Conservation (phyloP, 192 early-diverging fungal genomes). For the Coemansia erecta region DNA sequence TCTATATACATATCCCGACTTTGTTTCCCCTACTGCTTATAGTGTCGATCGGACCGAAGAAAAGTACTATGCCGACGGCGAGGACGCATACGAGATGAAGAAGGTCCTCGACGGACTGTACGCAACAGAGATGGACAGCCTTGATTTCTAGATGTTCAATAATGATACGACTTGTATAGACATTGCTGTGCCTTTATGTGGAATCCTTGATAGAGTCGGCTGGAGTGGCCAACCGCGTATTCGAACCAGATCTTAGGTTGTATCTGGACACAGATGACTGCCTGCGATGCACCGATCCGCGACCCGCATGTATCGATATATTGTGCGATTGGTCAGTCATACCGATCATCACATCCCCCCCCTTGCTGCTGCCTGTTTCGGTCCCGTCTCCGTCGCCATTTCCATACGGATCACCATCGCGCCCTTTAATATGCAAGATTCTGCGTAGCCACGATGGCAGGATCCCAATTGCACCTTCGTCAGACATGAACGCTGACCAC, state of each 20-base stretch:
- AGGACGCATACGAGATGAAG: slow-evolving; percentile 82
- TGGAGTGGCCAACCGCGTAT: slow-evolving; percentile 9
- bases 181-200: not conserved
- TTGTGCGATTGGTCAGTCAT: slow-evolving; percentile 3
- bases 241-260: not conserved
- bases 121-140: slow-evolving; percentile 21
- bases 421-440: slow-evolving; percentile 1
- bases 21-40: slow-evolving; percentile 29
- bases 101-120: slow-evolving; percentile 29
- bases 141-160: slow-evolving; percentile 22
- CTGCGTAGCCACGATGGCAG: slow-evolving; percentile 9
- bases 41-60: slow-evolving; percentile 82
- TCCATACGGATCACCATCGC: not conserved
- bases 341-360: not conserved
- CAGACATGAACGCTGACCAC: slow-evolving; percentile 24
- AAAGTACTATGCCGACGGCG: slow-evolving; percentile 98
- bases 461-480: slow-evolving; percentile 16
- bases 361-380: too few species aligned
- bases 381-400: not conserved
- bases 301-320: slow-evolving; percentile 1
- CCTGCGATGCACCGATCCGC: slow-evolving; percentile 2
- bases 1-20: not conserved
- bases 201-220: slow-evolving; percentile 5
- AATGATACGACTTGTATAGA: not conserved
- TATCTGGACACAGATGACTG: slow-evolving; percentile 4